These are phyloP conservation scores for Aspergillus ustus DNA, from an alignment of 2,329 filamentous ascomycete species.

Conservation along the genomic window DNA sequence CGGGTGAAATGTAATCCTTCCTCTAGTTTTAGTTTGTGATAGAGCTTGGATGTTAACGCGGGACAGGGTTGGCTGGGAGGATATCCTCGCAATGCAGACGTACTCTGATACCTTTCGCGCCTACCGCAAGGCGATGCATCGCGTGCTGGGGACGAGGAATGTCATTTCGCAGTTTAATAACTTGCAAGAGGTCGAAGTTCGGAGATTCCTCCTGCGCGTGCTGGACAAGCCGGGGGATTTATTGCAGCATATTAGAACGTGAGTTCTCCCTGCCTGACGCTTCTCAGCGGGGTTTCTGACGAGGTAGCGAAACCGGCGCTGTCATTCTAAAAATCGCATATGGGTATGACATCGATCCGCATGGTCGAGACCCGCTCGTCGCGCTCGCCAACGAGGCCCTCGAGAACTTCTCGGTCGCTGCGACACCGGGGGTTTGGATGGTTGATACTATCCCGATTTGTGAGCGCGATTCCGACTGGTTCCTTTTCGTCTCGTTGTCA, in stretches of 20 bases:
- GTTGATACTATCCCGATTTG: constrained; percentile 51
- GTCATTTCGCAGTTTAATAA: constrained; percentile 44
- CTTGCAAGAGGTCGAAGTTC: constrained; percentile 51
- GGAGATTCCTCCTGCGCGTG: constrained; percentile 49
- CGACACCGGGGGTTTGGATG: constrained; percentile 48
- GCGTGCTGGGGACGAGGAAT: constrained; percentile 50
- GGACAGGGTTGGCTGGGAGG: constrained; percentile 42
- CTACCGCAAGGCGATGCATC: constrained; percentile 51
- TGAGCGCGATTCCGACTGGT: constrained; percentile 5
- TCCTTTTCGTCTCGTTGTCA: no score
- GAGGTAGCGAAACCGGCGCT: constrained; percentile 37
- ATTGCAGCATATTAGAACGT: constrained; percentile 46
- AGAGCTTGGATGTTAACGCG: background rate
- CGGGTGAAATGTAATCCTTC: constrained; percentile 32
- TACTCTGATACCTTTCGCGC: constrained; percentile 44
- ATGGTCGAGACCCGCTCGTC: constrained; percentile 39
- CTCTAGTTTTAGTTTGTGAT: background rate
- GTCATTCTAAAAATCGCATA: constrained; percentile 51
- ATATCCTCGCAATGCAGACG: constrained; percentile 38
- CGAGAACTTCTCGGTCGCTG: constrained; percentile 45
- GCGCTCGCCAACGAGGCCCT: constrained; percentile 47
- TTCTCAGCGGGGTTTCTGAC: background rate
- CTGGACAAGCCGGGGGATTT: constrained; percentile 45
- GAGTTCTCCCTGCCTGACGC: constrained; percentile 12
- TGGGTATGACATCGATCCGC: constrained; percentile 32